phyloP scores from a whole-genome alignment of 352 stramenopile genomes.

The Phytopythium ostracodes region DNA sequence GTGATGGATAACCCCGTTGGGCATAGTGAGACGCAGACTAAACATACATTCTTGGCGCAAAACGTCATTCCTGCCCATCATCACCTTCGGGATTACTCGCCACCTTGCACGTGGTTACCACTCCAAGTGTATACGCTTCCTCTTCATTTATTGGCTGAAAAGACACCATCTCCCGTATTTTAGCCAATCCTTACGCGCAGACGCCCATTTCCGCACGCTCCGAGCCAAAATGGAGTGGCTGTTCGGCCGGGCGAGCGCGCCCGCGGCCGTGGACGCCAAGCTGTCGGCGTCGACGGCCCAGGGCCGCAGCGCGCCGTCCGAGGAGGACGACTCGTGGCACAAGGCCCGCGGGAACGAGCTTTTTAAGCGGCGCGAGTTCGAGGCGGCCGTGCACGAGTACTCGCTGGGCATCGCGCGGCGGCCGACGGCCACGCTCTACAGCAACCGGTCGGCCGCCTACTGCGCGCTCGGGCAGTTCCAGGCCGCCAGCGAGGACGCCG shows the following conservation, averaged over 20 bases:
- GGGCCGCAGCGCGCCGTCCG: slow-evolving; percentile 57
- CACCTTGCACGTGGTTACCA: no score
- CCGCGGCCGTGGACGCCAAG: slow-evolving; percentile 24
- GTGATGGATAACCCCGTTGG: not conserved
- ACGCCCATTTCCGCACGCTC: not conserved
- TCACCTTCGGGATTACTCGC: no score
- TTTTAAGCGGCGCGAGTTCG: slow-evolving; percentile 58
- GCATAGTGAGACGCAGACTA: not conserved
- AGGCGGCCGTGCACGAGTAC: slow-evolving; percentile 54
- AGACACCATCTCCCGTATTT: not conserved
- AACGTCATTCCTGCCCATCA: not conserved
- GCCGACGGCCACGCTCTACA: slow-evolving; percentile 66
- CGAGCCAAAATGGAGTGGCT: slow-evolving; percentile 56
- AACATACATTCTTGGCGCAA: not conserved
- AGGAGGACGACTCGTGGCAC: slow-evolving; percentile 59
- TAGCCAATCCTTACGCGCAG: not conserved
- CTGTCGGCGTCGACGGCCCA: slow-evolving; percentile 52
- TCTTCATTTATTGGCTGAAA: not conserved
- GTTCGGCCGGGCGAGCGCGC: slow-evolving; percentile 23
- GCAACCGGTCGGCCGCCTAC: slow-evolving; percentile 75
- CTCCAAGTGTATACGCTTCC: not conserved
- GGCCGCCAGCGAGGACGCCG: slow-evolving; percentile 46
- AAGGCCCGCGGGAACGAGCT: slow-evolving; percentile 65
- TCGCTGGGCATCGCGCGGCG: slow-evolving; percentile 45
- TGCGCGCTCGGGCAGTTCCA: slow-evolving; percentile 56